These are phyloP conservation scores for Harringtonia aguacate DNA, from an alignment of 2,329 filamentous ascomycete genomes.

Conservation along the genomic window DNA sequence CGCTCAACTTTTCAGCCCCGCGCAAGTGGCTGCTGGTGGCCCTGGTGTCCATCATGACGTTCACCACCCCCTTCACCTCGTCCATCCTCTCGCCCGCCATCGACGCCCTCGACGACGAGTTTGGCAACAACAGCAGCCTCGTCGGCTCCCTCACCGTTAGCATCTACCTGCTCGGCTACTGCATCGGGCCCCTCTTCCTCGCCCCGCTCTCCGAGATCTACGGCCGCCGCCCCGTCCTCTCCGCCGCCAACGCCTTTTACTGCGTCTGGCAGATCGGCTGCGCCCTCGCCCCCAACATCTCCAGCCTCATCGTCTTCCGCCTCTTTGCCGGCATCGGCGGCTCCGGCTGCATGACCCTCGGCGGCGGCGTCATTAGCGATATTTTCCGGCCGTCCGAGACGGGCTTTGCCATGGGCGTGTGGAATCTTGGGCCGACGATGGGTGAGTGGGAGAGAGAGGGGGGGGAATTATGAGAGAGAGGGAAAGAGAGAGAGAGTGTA, in stretches of 20 bases:
- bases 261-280: conserved; percentile 56
- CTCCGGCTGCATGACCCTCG: conserved; percentile 10
- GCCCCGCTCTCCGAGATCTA: conserved; percentile 13
- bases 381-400: conserved; percentile 35
- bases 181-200: conserved; percentile 38
- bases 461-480: no score
- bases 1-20: conserved; percentile 42
- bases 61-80: conserved; percentile 55
- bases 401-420: conserved; percentile 36
- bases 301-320: conserved; percentile 21
- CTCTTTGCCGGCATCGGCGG: conserved; percentile 12
- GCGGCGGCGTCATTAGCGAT: conserved; percentile 10
- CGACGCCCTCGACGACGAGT: conserved; percentile 30
- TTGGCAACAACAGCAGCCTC: conserved; percentile 28
- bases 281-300: conserved; percentile 44
- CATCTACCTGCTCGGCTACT: conserved; percentile 53
- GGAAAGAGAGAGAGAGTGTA: no score
- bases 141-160: conserved; percentile 44
- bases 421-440: background rate
- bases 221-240: conserved; percentile 52
- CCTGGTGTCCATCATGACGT: conserved; percentile 48
- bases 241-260: conserved; percentile 56
- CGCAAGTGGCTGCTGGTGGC: conserved; percentile 49
- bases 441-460: no score
- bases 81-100: conserved; percentile 48